phyloP scores from a whole-genome alignment of 192 early-diverging fungal species.

The Gaertneriomyces semiglobifer region DNA sequence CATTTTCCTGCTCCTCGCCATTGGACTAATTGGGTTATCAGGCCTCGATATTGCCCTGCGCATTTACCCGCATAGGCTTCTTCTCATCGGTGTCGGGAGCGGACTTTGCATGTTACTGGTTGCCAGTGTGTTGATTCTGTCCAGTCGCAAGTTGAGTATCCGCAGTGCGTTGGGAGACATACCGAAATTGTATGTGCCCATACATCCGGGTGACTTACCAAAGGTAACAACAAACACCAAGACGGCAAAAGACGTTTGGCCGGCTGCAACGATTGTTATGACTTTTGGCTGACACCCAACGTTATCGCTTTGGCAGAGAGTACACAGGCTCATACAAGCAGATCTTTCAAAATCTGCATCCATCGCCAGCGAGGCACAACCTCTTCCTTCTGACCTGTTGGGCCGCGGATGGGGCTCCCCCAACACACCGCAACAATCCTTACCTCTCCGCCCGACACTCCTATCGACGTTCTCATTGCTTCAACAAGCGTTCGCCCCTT shows the following conservation, averaged over 20 bases:
- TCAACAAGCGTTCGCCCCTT: neutral
- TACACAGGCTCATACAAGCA: conserved; percentile 24
- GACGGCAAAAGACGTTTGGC: neutral
- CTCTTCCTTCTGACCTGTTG: conserved; percentile 6
- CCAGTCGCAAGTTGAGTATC: conserved; percentile 25
- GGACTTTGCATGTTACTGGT: conserved; percentile 11
- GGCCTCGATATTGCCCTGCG: conserved; percentile 31
- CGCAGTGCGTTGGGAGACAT: conserved; percentile 30
- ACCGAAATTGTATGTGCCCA: conserved; percentile 40
- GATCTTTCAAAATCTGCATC: conserved; percentile 34
- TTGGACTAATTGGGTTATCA: conserved; percentile 14
- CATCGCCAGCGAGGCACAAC: conserved; percentile 27
- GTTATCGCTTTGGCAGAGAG: conserved; percentile 9
- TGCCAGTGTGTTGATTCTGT: conserved; percentile 28
- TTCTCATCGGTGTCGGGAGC: conserved; percentile 17
- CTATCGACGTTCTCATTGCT: neutral
- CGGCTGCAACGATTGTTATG: neutral
- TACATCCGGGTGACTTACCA: conserved; percentile 37
- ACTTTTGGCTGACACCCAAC: neutral
- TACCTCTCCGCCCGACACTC: neutral
- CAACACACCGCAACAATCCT: neutral
- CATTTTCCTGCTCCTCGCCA: conserved; percentile 10
- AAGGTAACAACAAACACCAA: conserved; percentile 15
- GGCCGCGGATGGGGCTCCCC: conserved; percentile 29
- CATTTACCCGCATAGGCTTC: conserved; percentile 6